Base-by-base conservation (phyloP, 75 land plant genomes). In the Larix kaempferi region DNA sequence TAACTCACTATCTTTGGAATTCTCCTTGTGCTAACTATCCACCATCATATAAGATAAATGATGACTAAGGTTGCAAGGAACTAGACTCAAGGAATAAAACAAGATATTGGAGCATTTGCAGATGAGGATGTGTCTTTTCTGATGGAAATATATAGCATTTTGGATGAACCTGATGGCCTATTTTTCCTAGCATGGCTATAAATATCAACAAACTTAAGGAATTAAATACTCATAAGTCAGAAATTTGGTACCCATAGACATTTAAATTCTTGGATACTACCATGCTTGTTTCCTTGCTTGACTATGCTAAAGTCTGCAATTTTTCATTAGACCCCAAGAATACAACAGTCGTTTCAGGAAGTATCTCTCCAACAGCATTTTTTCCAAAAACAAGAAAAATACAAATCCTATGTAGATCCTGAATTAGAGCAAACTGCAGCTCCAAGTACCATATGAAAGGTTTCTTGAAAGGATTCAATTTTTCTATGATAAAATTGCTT, bases 401-500 rank as follows among this genome's bases (percentile, higher is more conserved):
- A 76, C 83, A 79, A 23, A 93, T 78, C 83, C 83, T 84, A 49
- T 86, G 80, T 67, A 98, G 65, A 59, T 85, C 85, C 71, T 84
- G 91, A 54, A 93, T 26, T 44, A 91, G 55, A 77, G 78, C 71
- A 26, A 83, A 81, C 85, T 98, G 98, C 84, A 95, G 79, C 52
- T 90, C 88, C 71, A 83, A 73, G 80, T 77, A 79, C 35, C 69
- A 76, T 63, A 73, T 69, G 78, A 95, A 73, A n/a, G 98, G 98
- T 6, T 61, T 64, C 62, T 87, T 76, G 84, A 95, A 91, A 73
- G 98, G 99, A 84, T 88, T 80, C 75, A 93, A 60, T 64, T 86
- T 89, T 27, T 85, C 90, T 37, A 88, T 44, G 56, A 98, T 78
- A 71, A 90, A 87, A 12, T 84, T 71, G 52, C 75, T 73, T 56